Base-by-base conservation (phyloP, 2,329 filamentous ascomycete species). In the Drechslerella coelobrocha region DNA sequence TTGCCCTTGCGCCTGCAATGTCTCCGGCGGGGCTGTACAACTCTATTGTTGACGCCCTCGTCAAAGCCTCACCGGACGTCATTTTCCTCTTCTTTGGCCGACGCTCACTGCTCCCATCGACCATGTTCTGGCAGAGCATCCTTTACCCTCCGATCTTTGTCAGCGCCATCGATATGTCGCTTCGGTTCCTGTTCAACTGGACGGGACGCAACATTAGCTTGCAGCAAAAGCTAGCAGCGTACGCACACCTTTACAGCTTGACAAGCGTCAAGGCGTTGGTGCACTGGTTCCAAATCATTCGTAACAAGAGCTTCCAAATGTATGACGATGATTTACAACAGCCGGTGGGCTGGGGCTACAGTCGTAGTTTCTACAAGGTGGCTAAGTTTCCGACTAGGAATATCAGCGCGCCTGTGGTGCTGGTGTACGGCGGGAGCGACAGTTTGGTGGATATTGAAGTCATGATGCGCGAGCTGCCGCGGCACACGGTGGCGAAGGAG, bases 211-310 rank as follows among this genome's bases (percentile, higher is more conserved):
- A 97, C 78, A 97, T 99, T 72, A 86, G 86, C 7, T 81, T 86
- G 0, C 88, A 89, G 63, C 94, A 99, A 79, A 99, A 99, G 78
- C 85, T 99, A 17, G 94, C 94, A 1, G 92, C 92, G 0, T 99
- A 99, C 78, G 89, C 93, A 8, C 94, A 99, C 80, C 82, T 99
- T 0, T 99, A 96, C 81, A 97, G 92, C 0, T 97, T 93, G 78
- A 97, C 93, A 0, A 96, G 91, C 78, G 96, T 92, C 63, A 99
- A 99, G 80, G 92, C 89, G 19, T 92, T 99, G 7, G 94, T 99
- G 0, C 94, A 99, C 78, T 99, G 94, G 94, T 99, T 99, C 78
- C 94, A 99, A 78, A 97, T 99, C 77, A 99, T 99, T 76, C 89
- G 94, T 73, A 97, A 93, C 76, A 90, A 91, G 76, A 92, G 87